Conservation (phyloP, 352 stramenopile species). For the Thalassiosira gravida region DNA sequence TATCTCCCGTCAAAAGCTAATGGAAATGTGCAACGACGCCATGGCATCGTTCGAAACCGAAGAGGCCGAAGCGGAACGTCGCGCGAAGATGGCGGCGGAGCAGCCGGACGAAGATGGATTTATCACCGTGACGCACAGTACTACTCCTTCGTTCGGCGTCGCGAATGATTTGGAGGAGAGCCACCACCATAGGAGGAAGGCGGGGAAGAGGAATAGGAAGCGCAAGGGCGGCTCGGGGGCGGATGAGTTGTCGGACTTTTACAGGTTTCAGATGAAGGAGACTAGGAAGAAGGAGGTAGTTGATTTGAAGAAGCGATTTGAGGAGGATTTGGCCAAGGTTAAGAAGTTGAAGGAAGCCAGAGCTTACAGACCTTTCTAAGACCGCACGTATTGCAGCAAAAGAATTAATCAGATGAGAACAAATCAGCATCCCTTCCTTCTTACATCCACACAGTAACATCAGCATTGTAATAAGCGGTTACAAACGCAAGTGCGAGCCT, state of each 20-base stretch:
- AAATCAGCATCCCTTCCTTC: too few relatives aligned
- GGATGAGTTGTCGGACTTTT: constrained; percentile 78
- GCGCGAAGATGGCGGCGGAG: constrained; percentile 49
- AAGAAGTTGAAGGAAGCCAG: constrained; percentile 84
- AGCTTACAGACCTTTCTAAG: constrained; percentile 77
- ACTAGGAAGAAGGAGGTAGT: constrained; percentile 70
- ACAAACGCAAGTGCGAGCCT: too few relatives aligned
- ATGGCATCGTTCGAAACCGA: constrained; percentile 75
- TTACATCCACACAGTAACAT: too few relatives aligned
- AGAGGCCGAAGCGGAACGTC: constrained; percentile 59
- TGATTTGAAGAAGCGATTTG: constrained; percentile 75
- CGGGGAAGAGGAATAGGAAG: constrained; percentile 67
- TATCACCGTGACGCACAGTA: constrained; percentile 72
- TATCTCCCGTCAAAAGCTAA: constrained; percentile 50
- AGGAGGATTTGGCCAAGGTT: constrained; percentile 79
- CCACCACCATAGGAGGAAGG: constrained; percentile 41
- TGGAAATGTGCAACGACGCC: constrained; percentile 77
- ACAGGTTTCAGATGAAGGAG: constrained; percentile 82
- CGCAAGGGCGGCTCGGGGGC: constrained; percentile 64
- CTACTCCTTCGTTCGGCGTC: constrained; percentile 59
- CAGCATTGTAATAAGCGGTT: too few relatives aligned
- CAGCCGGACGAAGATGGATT: constrained; percentile 84
- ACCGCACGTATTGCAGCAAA: neutral
- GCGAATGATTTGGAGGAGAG: constrained; percentile 62
- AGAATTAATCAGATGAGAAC: too few relatives aligned